Evolutionary conservation across 2,329 filamentous ascomycete species (phyloP), one percentile per base, ranked within the genome.

Genomic region (Botrytis cinerea): DNA sequence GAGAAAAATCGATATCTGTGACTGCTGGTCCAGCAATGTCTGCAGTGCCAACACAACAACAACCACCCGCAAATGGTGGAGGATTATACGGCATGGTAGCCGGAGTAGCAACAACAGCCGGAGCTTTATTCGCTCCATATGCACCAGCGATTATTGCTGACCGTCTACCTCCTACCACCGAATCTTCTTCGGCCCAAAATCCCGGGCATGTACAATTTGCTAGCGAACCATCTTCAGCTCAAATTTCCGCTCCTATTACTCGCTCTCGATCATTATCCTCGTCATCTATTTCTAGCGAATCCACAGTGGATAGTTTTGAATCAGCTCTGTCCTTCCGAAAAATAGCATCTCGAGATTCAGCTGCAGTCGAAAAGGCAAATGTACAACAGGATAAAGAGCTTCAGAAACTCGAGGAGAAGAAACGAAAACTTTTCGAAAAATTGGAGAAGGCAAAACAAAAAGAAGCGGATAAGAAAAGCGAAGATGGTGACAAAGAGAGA

Each of bases 351-450:
- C 38, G 40, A 48, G 84, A 84, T 3, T 84, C 85, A 4, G 80
- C 74, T 35, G 64, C 78, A 8, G 64, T 75, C 73, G 80, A 76
- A 57, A 81, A 71, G 64, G 79, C 76, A 2, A 73, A 77, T 1
- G 77, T 83, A 18, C 82, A 83, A 32, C 84, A 88, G 74, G 90
- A 92, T 43, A 91, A 90, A 78, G 90, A 93, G 77, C 85, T 94
- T 5, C 83, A 84, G 74, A 92, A 90, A 78, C 85, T 93, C 14
- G 84, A 89, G 64, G 85, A 89, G 25, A 87, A 88, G 73, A 87
- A 87, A 14, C 85, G 83, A 66, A 90, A 90, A 77, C 84, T 93
- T 0, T 87, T 92, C 59, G 87, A 89, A 32, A 91, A 90, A 78
- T 83, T 91, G 12, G 84, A 84, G n/a, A 86, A 87, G 76, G 85